Percentiles rank a stretch among this genome's conserved stretches.
Evolutionary conservation across 805 yeast species (phyloP).

Genomic region (Zygosaccharomyces gambellarensis): DNA sequence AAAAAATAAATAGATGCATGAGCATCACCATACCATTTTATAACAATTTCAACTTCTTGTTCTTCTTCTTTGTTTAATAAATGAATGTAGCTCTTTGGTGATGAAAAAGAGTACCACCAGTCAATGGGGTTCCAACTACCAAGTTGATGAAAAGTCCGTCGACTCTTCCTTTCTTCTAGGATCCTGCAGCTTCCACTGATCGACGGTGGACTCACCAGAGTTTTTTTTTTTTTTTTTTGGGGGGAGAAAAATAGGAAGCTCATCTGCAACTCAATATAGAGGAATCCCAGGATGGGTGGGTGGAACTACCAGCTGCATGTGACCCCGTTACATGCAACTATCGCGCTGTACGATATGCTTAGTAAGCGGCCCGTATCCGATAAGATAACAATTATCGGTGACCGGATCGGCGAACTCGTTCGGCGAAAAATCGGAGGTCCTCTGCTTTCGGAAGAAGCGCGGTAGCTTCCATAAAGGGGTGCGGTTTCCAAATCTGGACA

Average conservation of each 20-base stretch:
- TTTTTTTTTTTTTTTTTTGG: neutral
- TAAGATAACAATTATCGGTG: neutral
- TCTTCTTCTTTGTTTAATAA: no score
- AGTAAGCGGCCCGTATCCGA: neutral
- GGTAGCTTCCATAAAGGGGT: neutral
- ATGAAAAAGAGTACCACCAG: no score
- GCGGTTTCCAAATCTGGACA: neutral
- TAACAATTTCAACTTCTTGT: neutral
- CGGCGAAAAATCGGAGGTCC: neutral
- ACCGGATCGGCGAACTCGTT: neutral
- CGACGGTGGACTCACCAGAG: conserved; percentile 1
- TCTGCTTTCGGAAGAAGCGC: neutral
- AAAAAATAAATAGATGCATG: neutral
- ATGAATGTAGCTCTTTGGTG: no score
- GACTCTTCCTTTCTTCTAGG: neutral
- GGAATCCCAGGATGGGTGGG: conserved; percentile 2
- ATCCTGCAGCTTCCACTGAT: neutral
- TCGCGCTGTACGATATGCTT: neutral
- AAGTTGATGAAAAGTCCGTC: no score
- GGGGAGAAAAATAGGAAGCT: neutral
- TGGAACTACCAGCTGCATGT: neutral
- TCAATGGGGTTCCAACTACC: no score
- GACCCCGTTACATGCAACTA: neutral
- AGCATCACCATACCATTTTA: conserved; percentile 6
- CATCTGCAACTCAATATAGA: neutral